Percentiles rank a stretch among this genome's conserved stretches.
Evolutionary conservation across 1,284 basidiomycete genomes (phyloP).

Genomic region (Ustilago cynodontis): DNA sequence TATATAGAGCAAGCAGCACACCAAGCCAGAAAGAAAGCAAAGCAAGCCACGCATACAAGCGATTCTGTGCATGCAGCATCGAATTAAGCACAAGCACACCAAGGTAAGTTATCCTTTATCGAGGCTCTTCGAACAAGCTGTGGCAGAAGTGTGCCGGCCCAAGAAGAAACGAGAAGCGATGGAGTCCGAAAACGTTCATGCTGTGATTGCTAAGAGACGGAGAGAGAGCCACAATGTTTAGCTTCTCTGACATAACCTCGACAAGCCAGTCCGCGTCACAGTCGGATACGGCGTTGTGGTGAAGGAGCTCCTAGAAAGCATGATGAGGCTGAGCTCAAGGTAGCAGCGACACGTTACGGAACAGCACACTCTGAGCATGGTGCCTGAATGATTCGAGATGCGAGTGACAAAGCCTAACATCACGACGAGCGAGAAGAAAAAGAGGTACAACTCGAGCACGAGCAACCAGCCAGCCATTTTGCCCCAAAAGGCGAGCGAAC

Average conservation of each 20-base stretch:
- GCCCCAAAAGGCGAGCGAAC: not conserved
- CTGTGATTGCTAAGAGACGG: not conserved
- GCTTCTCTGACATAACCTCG: not conserved
- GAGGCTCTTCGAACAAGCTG: not conserved
- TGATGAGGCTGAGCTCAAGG: not conserved
- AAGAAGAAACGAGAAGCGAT: no score
- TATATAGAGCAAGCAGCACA: not conserved
- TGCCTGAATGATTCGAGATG: not conserved
- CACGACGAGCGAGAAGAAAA: not conserved
- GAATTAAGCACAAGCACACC: not conserved
- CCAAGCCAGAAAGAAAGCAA: not conserved
- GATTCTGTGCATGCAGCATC: conserved; percentile 10
- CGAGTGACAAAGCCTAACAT: conserved; percentile 23
- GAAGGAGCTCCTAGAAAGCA: no score
- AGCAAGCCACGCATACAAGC: conserved; percentile 12
- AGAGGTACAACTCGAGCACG: no score
- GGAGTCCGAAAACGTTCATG: not conserved
- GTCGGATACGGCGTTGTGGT: no score
- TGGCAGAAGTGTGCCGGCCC: not conserved
- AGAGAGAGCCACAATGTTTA: not conserved
- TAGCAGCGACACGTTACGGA: not conserved
- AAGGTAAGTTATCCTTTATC: not conserved
- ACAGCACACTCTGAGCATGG: conserved; percentile 1
- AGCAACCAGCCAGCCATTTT: conserved; percentile 7
- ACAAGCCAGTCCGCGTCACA: not conserved